These are phyloP conservation scores for Saccharomyces kudriavzevii DNA, from an alignment of 805 yeast species.

Conservation along the genomic window DNA sequence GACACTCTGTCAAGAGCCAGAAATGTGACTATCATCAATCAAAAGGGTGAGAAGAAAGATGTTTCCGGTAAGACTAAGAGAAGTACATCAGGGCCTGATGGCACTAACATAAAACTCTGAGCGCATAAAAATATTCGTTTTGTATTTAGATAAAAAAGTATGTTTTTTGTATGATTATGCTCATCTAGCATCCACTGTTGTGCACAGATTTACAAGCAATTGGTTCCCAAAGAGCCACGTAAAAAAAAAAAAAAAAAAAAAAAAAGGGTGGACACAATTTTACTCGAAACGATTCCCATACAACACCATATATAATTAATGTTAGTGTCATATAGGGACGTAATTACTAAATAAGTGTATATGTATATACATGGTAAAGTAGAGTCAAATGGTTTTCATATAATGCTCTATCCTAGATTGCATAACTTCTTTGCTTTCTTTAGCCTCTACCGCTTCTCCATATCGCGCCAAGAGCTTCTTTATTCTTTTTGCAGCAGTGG, in stretches of 20 bases:
- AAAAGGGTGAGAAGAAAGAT: constrained; percentile 67
- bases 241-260: not conserved
- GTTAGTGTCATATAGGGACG: not conserved
- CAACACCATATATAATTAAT: not conserved
- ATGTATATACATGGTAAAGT: not conserved
- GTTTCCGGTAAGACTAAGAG: constrained; percentile 58
- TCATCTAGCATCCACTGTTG: not conserved
- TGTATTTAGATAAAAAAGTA: constrained; percentile 4
- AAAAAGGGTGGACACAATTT: no score
- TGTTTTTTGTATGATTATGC: not conserved
- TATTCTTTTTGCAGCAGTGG: constrained; percentile 34
- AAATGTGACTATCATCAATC: constrained; percentile 71
- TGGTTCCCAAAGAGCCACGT: not conserved
- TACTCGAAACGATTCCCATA: no score
- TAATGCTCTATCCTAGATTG: not conserved
- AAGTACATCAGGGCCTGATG: constrained; percentile 3
- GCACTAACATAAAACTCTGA: constrained; percentile 25
- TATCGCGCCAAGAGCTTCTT: constrained; percentile 40
- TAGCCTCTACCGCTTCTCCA: constrained; percentile 43
- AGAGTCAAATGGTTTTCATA: not conserved
- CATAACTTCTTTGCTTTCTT: constrained; percentile 26
- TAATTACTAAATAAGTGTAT: not conserved
- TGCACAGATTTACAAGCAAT: not conserved
- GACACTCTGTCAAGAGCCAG: constrained; percentile 65
- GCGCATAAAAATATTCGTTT: not conserved